Conservation (phyloP, 2,329 filamentous ascomycete genomes). For the Raffaelea albimanens region DNA sequence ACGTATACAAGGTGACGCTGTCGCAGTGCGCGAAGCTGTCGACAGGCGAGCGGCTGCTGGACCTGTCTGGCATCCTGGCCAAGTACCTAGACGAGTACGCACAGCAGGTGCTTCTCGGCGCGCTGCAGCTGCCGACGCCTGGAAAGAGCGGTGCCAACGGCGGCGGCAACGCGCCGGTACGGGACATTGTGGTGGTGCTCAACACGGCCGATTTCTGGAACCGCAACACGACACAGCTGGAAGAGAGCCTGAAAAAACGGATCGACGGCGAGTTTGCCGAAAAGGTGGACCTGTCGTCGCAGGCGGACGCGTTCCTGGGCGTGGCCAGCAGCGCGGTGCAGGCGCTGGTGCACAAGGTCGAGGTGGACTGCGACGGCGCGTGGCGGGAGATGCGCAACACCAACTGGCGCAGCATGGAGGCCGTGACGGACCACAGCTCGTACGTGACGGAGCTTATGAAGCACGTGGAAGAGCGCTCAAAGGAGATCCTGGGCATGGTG, state of each 20-base stretch:
- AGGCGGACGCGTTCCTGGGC: constrained; percentile 90
- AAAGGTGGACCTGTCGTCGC: constrained; percentile 79
- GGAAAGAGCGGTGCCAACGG: neutral
- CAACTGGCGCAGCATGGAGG: constrained; percentile 89
- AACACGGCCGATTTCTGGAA: constrained; percentile 99
- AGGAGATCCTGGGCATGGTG: constrained; percentile 66
- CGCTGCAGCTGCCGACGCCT: constrained; percentile 34
- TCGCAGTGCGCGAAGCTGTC: constrained; percentile 95
- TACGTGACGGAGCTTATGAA: constrained; percentile 78
- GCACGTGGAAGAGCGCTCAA: constrained; percentile 60
- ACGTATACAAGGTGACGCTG: constrained; percentile 87
- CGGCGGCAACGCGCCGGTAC: constrained; percentile 38
- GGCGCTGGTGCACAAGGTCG: constrained; percentile 73
- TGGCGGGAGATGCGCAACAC: constrained; percentile 98
- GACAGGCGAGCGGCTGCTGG: constrained; percentile 75
- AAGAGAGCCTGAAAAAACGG: constrained; percentile 86
- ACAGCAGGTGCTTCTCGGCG: constrained; percentile 77
- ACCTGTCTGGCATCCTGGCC: constrained; percentile 75
- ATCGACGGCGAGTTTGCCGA: constrained; percentile 71
- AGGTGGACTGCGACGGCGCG: constrained; percentile 69
- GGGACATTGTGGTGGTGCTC: constrained; percentile 76
- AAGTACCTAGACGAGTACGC: constrained; percentile 95
- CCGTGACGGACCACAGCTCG: constrained; percentile 83
- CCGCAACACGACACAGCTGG: constrained; percentile 80
- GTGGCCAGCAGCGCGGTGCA: constrained; percentile 84